Base-by-base conservation (phyloP, 2,329 filamentous ascomycete species). In the Neofusicoccum umdonicola region DNA sequence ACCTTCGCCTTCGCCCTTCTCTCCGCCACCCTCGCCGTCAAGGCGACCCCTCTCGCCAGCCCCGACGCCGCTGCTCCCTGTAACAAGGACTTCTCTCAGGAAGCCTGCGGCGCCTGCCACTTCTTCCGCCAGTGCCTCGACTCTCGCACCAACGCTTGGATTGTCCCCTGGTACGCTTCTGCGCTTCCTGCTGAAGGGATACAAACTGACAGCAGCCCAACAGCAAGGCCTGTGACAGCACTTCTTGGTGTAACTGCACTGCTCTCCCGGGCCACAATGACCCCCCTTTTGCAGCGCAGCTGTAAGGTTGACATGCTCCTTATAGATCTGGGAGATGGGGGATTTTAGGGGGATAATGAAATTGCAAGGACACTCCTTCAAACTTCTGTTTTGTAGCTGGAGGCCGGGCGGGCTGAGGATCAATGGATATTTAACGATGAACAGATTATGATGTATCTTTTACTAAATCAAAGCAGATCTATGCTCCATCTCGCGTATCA, bases 211-310 rank as follows among this genome's bases (percentile, higher is more conserved):
- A n/a, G n/a, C 12, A 6, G 15, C 1, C 35, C 4, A 27, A 58
- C 13, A 64, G 62, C 34, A 12, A 34, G 52, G 44, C 34, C 17
- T 64, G 62, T 34, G 62, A 64, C 35, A 12, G 31, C 52, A 64
- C 62, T 13, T 64, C 62, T 5, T 64, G 62, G 62, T 64, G 62
- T 52, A 58, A 64, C 35, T 64, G 62, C 51, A 64, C 62, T 17
- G 62, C 62, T 19, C 62, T 52, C 13, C 41, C 62, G 7, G 52
- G 35, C 22, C 41, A 47, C 2, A 45, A 47, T 11, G 56, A 22
- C 8, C 48, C 19, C 17, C 17, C 35, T 31, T 31, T 6, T 31
- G 27, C 4, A 31, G 27, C 7, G 27, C 27, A 31, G 6, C 27
- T 31, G 27, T 31, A 31, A 31, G 4, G 27, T 6, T 31, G 27